Evolutionary conservation across 2,329 filamentous ascomycete species (phyloP), one percentile per base, ranked within the genome.

Genomic region (Stagonosporopsis vannaccii): DNA sequence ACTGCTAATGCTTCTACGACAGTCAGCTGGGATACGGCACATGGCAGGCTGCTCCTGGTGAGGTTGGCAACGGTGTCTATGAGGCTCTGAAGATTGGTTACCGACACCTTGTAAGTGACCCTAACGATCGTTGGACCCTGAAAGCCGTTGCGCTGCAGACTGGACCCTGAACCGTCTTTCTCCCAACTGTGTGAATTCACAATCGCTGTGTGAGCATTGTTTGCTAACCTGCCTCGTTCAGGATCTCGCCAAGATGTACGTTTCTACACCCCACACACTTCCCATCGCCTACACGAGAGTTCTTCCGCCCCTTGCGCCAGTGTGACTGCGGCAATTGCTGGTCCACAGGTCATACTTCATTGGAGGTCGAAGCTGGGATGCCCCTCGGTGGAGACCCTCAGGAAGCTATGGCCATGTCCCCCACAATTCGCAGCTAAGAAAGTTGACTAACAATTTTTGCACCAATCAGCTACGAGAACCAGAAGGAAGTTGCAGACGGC

Each of bases 51-150:
- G 69, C 60, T 53, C 70, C 69, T 17, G 70, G 69, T 32, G 69
- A 75, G 56, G 70, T 71, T 28, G 66, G 84, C 50, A 72, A 69
- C 41, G 79, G 78, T 39, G 79, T 82, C 17, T 71, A 76, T 32
- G 75, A 70, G 46, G 68, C 70, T 11, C 42, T 74, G 55, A 71
- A 73, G 60, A 60, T 68, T 51, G 72, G 72, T 26, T 75, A 75
- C 62, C 59, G 69, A 43, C 72, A 75, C 47, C 58, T 75, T 12
- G 71, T 71, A 61, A 60, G 65, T 66, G 28, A 36, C 25, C 25
- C 25, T 39, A 22, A 40, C 17, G 15, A 46, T 37, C 36, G 17
- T 11, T 56, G 46, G 28, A 51, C 41, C 41, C 40, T 50, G 45
- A 52, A 26, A 51, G 32, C 39, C 32, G 45, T 48, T 33, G 32